Percentiles rank a stretch among this genome's conserved stretches.
These are phyloP conservation scores for Penicillium longicatenatum DNA, from an alignment of 495 filamentous ascomycete genomes.

Conservation along the genomic window DNA sequence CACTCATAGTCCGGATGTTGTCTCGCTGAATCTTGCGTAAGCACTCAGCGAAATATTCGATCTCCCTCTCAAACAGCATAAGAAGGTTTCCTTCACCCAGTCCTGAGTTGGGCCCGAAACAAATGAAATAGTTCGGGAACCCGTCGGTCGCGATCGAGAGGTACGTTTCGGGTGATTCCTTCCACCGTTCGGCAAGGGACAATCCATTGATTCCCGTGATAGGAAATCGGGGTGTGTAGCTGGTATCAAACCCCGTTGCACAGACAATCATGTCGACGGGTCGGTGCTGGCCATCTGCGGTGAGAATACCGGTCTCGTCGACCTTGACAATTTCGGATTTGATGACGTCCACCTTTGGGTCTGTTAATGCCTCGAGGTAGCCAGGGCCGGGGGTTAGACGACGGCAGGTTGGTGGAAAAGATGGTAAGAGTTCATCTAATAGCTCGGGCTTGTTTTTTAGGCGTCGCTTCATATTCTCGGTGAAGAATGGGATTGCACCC, in stretches of 20 bases:
- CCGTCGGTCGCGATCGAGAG: slow-evolving; percentile 59
- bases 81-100: slow-evolving; percentile 50
- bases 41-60: slow-evolving; percentile 56
- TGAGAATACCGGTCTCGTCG: slow-evolving; percentile 48
- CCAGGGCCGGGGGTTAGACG: slow-evolving; percentile 54
- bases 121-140: slow-evolving; percentile 69
- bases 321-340: slow-evolving; percentile 44
- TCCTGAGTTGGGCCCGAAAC: slow-evolving; percentile 48
- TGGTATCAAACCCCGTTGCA: slow-evolving; percentile 57
- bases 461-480: slow-evolving; percentile 44
- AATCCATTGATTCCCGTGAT: slow-evolving; percentile 50
- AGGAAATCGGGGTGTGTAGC: slow-evolving; percentile 50
- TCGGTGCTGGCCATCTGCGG: slow-evolving; percentile 47
- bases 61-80: slow-evolving; percentile 46
- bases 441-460: slow-evolving; percentile 40
- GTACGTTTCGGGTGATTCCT: slow-evolving; percentile 56
- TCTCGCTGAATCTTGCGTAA: slow-evolving; percentile 52
- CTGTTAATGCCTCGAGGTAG: slow-evolving; percentile 50
- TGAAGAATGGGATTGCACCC: slow-evolving; percentile 34
- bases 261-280: slow-evolving; percentile 48
- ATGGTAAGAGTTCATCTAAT: slow-evolving; percentile 35
- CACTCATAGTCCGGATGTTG: slow-evolving; percentile 45
- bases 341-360: slow-evolving; percentile 49
- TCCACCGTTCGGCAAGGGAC: slow-evolving; percentile 52
- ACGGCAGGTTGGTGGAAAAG: slow-evolving; percentile 52